Evolutionary conservation across 2,329 filamentous ascomycete species (phyloP).

Genomic region (Hypoxylon sp.): DNA sequence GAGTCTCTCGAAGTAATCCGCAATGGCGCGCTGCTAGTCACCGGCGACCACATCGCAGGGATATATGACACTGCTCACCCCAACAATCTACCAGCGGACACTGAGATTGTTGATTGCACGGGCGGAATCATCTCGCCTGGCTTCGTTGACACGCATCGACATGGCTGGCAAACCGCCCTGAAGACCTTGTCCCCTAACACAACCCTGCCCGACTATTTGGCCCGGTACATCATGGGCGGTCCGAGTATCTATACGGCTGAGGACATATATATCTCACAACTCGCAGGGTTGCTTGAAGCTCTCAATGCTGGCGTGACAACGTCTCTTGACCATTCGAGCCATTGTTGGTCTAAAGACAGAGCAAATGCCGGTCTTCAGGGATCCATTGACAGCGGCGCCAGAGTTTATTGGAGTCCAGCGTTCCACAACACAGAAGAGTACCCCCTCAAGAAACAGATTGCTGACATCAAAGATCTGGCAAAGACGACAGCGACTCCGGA

Average conservation of each 20-base stretch:
- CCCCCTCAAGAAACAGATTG: conserved; percentile 57
- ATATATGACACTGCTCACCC: conserved; percentile 50
- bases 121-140: conserved; percentile 69
- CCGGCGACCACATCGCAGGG: conserved; percentile 54
- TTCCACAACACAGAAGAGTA: conserved; percentile 58
- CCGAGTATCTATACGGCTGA: conserved; percentile 56
- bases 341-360: conserved; percentile 62
- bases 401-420: conserved; percentile 64
- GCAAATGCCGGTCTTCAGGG: conserved; percentile 63
- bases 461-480: conserved; percentile 58
- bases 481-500: conserved; percentile 47
- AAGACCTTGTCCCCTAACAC: conserved; percentile 68
- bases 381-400: conserved; percentile 63
- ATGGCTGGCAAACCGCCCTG: conserved; percentile 70
- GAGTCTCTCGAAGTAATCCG: conserved; percentile 51
- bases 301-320: conserved; percentile 69
- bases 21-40: conserved; percentile 55
- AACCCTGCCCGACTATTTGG: conserved; percentile 64
- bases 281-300: conserved; percentile 64
- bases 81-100: conserved; percentile 49
- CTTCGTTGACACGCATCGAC: conserved; percentile 71
- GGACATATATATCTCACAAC: conserved; percentile 64
- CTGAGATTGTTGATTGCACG: conserved; percentile 63
- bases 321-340: conserved; percentile 67
- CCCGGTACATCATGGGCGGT: conserved; percentile 57